Conservation (phyloP, 2,329 filamentous ascomycete species). For the Penicillium concentricum region DNA sequence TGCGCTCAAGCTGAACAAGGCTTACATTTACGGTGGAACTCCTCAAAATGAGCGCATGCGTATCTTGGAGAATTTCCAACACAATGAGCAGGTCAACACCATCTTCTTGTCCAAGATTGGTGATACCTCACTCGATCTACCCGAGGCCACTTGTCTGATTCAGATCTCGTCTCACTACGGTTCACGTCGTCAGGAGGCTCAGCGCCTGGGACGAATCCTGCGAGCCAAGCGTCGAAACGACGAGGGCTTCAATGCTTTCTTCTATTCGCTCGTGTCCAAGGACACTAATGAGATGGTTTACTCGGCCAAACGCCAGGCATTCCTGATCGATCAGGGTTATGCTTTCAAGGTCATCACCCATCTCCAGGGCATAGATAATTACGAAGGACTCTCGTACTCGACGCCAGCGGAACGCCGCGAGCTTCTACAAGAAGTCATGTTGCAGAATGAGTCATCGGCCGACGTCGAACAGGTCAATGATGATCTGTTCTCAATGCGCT, state of each 20-base stretch:
- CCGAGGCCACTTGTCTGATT: slow-evolving; percentile 93
- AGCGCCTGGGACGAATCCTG: slow-evolving; percentile 87
- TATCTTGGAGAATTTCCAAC: slow-evolving; percentile 91
- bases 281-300: slow-evolving; percentile 98
- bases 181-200: slow-evolving; percentile 92
- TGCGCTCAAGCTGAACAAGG: slow-evolving; percentile 77
- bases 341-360: slow-evolving; percentile 99
- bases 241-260: slow-evolving; percentile 98
- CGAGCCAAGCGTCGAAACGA: slow-evolving; percentile 94
- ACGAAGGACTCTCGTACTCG: slow-evolving; percentile 75
- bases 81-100: slow-evolving; percentile 85
- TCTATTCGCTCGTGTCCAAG: slow-evolving; percentile 95
- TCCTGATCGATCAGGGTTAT: slow-evolving; percentile 96
- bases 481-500: slow-evolving; percentile 63
- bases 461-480: slow-evolving; percentile 70
- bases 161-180: slow-evolving; percentile 98
- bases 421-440: slow-evolving; percentile 81
- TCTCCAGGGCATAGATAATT: slow-evolving; percentile 83
- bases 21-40: slow-evolving; percentile 88
- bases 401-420: slow-evolving; percentile 79
- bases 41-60: slow-evolving; percentile 79
- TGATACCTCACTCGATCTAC: slow-evolving; percentile 94
- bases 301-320: slow-evolving; percentile 93
- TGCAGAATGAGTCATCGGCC: slow-evolving; percentile 76
- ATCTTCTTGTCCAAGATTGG: slow-evolving; percentile 97